Evolutionary conservation across 148 eudicot species (phyloP).

Genomic region (Polygonum aviculare): DNA sequence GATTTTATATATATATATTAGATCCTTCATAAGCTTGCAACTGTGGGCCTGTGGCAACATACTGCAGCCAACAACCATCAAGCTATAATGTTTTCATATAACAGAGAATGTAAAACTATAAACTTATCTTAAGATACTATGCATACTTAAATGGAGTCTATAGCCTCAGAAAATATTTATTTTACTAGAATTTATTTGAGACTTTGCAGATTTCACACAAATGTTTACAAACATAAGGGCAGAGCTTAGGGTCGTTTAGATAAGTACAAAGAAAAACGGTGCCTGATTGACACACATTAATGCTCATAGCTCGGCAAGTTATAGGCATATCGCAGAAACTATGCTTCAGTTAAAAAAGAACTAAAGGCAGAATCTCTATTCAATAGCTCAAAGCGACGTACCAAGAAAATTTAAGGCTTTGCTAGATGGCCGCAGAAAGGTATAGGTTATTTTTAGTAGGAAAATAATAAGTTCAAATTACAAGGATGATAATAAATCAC

Average conservation of each 20-base stretch:
- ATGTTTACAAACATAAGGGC: background rate
- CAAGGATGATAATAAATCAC: background rate
- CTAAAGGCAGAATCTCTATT: background rate
- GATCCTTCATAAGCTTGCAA: background rate
- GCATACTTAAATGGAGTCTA: background rate
- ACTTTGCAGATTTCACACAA: background rate
- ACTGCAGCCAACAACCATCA: background rate
- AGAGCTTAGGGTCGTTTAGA: background rate
- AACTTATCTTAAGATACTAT: background rate
- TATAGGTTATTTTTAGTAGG: background rate
- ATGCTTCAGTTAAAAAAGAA: background rate
- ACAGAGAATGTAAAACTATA: background rate
- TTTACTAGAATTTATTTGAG: background rate
- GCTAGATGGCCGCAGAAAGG: background rate
- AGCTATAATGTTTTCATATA: background rate
- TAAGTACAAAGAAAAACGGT: background rate
- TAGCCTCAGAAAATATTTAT: background rate
- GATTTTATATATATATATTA: background rate
- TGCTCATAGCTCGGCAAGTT: background rate
- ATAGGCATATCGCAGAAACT: background rate
- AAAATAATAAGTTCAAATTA: background rate
- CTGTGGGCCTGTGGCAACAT: background rate
- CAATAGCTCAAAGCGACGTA: background rate
- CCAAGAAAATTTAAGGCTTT: background rate
- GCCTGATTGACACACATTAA: background rate